A percentile compares a stretch with the other conserved stretches of the same genome.
Conservation (phyloP, 2,329 filamentous ascomycete species). For the Botrytis paeoniae region DNA sequence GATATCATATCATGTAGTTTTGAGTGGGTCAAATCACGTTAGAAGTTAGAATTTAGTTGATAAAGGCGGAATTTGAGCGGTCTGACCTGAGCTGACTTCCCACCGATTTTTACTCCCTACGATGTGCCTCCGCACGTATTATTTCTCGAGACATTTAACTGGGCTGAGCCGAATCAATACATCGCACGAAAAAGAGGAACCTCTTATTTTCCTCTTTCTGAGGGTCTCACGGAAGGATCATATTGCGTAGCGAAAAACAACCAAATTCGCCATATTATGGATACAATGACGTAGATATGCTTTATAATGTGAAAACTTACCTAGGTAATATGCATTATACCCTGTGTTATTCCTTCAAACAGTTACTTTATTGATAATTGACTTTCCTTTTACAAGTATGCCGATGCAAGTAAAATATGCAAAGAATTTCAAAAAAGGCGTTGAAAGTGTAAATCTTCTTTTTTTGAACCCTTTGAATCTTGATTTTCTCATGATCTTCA, state of each 20-base stretch:
- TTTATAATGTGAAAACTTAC: neutral
- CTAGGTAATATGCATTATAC: neutral
- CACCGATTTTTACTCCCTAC: conserved; percentile 1
- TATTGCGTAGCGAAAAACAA: conserved; percentile 8
- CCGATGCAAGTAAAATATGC: conserved; percentile 7
- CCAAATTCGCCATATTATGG: conserved; percentile 14
- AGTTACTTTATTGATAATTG: neutral
- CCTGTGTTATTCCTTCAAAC: neutral
- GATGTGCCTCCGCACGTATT: neutral
- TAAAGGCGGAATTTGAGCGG: conserved; percentile 1
- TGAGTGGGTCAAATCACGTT: neutral
- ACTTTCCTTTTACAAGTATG: neutral
- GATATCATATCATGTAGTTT: neutral
- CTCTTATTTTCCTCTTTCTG: neutral
- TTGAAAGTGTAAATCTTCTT: neutral
- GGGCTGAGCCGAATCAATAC: conserved; percentile 1
- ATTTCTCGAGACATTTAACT: conserved; percentile 2
- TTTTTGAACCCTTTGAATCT: neutral
- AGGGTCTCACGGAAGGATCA: conserved; percentile 9
- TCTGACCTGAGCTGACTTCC: conserved; percentile 7
- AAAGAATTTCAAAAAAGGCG: neutral
- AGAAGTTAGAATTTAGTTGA: neutral
- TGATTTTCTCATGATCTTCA: neutral
- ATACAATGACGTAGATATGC: conserved; percentile 7
- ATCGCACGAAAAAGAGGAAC: neutral